Evolutionary conservation across 108 stramenopile species (phyloP), one percentile per base, ranked within the genome.

Genomic region (Skeletonema potamos): DNA sequence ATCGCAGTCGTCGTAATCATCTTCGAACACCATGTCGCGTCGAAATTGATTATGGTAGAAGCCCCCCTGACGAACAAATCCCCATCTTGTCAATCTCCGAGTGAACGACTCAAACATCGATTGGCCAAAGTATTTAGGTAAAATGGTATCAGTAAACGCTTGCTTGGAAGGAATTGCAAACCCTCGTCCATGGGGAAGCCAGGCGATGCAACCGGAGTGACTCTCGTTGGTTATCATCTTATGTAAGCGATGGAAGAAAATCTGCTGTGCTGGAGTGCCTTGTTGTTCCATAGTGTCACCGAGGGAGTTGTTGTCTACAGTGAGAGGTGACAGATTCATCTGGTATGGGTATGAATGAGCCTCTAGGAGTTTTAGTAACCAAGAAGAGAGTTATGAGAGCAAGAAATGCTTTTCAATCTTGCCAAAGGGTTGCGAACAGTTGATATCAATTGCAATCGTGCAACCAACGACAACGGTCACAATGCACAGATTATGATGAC

Each of bases 91-190:
- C 0, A 96, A 82, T 81, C 93, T 92, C 29, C 95, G 70, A 27
- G 91, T 89, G 64, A 94, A 94, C 54, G 80, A 83, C 10, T 87
- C 79, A 70, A 87, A 94, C 60, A 88, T 92, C 8, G 90, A 87
- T 74, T 89, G 90, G 43, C 27, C 29, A 77, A 95, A 95, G 76
- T 82, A 94, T 9, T 72, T 51, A 3, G 89, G 90, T 68, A 97
- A 77, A 27, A 94, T 85, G 10, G 86, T 66, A 30, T 73, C 58
- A 37, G 90, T 84, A 85, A 97, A 95, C 18, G 61, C 74, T 34
- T 94, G 87, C 9, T 81, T 79, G 67, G 91, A 58, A 10, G 70
- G 71, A 54, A 97, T 92, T 18, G 87, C 73, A 71, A 95, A 95
- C 18, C 84, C 68, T 54, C 76, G 72, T 43, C 96, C 93, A 73